Conservation (phyloP, 495 filamentous ascomycete genomes). For the Lepraria neglecta region DNA sequence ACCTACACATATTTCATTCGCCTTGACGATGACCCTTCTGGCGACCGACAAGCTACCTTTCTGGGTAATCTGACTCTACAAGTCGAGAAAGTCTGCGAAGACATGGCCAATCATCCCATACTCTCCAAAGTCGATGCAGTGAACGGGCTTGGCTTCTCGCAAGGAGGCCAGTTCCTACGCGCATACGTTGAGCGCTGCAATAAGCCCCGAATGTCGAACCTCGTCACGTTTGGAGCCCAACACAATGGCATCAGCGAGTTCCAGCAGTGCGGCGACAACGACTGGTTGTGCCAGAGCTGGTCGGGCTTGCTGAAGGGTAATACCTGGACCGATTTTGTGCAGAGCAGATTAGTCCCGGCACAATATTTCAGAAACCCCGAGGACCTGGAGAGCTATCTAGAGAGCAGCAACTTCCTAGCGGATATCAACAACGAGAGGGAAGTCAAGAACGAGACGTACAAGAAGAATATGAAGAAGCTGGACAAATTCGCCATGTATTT, state of each 20-base stretch:
- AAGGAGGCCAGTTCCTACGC: conserved; percentile 92
- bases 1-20: conserved; percentile 79
- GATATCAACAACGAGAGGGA: conserved; percentile 92
- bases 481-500: conserved; percentile 82
- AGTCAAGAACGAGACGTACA: conserved; percentile 68
- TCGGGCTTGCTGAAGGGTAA: conserved; percentile 64
- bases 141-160: conserved; percentile 90
- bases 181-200: conserved; percentile 92
- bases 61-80: conserved; percentile 84
- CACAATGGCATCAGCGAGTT: conserved; percentile 91
- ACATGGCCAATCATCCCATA: conserved; percentile 69
- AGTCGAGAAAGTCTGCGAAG: conserved; percentile 68
- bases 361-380: conserved; percentile 85
- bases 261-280: conserved; percentile 54
- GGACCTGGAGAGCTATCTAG: conserved; percentile 67
- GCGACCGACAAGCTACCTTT: conserved; percentile 78
- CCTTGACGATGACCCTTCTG: conserved; percentile 56
- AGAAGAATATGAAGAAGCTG: conserved; percentile 58
- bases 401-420: conserved; percentile 88
- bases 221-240: conserved; percentile 88
- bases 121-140: conserved; percentile 72
- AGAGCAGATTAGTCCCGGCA: conserved; percentile 76
- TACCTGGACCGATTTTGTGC: conserved; percentile 70
- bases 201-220: conserved; percentile 65
- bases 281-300: conserved; percentile 75